Evolutionary conservation across 768 basidiomycete genomes (phyloP), one percentile per base, ranked within the genome.

Genomic region (Calocybe gangraenosa): DNA sequence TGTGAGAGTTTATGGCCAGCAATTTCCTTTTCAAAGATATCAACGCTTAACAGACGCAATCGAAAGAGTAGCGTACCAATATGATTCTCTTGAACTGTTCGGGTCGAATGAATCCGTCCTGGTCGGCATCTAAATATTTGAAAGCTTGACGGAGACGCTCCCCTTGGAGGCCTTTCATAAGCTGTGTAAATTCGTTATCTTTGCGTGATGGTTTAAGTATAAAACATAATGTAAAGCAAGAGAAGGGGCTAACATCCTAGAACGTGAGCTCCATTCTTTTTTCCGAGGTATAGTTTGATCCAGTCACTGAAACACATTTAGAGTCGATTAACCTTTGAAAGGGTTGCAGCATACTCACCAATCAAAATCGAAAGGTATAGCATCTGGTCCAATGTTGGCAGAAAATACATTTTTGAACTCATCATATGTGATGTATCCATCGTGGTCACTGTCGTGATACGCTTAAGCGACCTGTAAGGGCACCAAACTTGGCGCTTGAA

Each of bases 141-240:
- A 98, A 99, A 19, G 93, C 87, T 68, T 99, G 96, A 49, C 96
- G 87, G 44, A 99, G 73, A 23, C 96, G 84, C 67, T 99, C 96
- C 59, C 94, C 96, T 69, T 97, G 96, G 45, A 97, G 78, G 34
- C 93, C 95, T 67, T 97, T 98, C 92, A 99, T 96, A 48, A 98
- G 70, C 68, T 97, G 94, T 22, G 93, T 96, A 68, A 98, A 98
- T 66, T 98, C 94, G 62, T 88, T 88, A 69, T 94, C 88, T 92
- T 55, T 35, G 13, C 7, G 39, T 42, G 7, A 37, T 40, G 32
- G 23, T 4, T 31, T 50, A 31, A 32, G 42, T 46, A 35, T 33
- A 25, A 42, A 15, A 37, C 1, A 25, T 39, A 11, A 21, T 23
- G 21, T 32, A 43, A 40, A 43, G 32, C 13, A 37, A n/a, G 21